Conservation (phyloP, 768 basidiomycete species). For the Guyanaporus albipodus region DNA sequence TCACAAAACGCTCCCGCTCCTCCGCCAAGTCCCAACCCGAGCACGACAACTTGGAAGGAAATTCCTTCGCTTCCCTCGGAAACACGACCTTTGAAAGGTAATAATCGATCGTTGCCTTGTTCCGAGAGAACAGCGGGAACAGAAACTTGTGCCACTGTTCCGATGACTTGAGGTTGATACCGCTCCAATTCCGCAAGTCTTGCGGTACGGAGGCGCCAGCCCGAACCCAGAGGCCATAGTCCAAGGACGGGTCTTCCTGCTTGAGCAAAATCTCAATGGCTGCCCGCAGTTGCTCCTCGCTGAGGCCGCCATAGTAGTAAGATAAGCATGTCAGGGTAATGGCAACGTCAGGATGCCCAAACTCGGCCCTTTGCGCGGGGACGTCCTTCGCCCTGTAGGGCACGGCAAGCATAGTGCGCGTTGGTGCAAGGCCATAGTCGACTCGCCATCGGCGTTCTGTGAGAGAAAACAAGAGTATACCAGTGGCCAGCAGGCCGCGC, state of each 20-base stretch:
- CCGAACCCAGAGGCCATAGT: not conserved
- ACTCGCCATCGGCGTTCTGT: constrained; percentile 38
- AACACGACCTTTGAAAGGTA: constrained; percentile 37
- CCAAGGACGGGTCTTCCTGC: constrained; percentile 2
- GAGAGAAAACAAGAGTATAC: constrained; percentile 30
- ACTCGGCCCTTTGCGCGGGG: constrained; percentile 36
- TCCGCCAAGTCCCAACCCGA: constrained; percentile 38
- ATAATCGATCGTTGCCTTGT: constrained; percentile 33
- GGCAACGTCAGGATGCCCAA: constrained; percentile 36
- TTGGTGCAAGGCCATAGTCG: constrained; percentile 34
- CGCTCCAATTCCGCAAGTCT: not conserved
- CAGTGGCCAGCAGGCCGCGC: constrained; percentile 33
- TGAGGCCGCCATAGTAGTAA: constrained; percentile 37
- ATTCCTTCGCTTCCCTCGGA: constrained; percentile 37
- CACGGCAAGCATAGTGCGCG: constrained; percentile 35
- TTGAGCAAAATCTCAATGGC: constrained; percentile 2
- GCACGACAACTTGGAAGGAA: constrained; percentile 32
- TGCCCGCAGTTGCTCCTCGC: not conserved
- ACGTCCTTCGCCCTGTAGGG: constrained; percentile 39
- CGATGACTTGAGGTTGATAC: constrained; percentile 23
- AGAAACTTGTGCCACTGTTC: constrained; percentile 22
- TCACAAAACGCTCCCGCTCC: constrained; percentile 14
- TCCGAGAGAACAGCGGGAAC: constrained; percentile 28
- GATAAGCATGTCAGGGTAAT: constrained; percentile 35
- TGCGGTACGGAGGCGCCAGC: not conserved